Percentiles rank a stretch among this genome's conserved stretches.
Evolutionary conservation across 805 yeast species (phyloP).

Genomic region (Kuraishia ogatae): DNA sequence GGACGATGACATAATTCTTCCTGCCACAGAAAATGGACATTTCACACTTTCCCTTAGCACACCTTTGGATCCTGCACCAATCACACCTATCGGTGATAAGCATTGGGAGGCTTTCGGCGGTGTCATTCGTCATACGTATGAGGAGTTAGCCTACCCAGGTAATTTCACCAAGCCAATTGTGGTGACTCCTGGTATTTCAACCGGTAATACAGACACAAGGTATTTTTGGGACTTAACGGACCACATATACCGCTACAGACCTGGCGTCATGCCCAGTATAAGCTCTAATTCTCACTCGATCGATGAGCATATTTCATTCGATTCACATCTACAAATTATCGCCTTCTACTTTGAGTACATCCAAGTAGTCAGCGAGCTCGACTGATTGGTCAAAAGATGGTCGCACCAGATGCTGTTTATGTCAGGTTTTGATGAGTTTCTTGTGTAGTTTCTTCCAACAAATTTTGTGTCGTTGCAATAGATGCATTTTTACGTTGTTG

Average conservation of each 20-base stretch:
- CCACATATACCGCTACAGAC: slow-evolving; percentile 48
- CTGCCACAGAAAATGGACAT: slow-evolving; percentile 29
- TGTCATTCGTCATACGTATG: slow-evolving; percentile 30
- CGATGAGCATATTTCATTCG: slow-evolving; percentile 6
- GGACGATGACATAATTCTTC: slow-evolving; percentile 15
- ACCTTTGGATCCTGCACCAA: slow-evolving; percentile 25
- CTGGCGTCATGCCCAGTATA: slow-evolving; percentile 12
- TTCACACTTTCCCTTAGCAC: slow-evolving; percentile 21
- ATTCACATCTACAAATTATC: slow-evolving; percentile 6
- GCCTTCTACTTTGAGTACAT: slow-evolving; percentile 3
- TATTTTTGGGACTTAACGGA: slow-evolving; percentile 50
- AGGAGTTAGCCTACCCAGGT: slow-evolving; percentile 30
- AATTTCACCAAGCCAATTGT: slow-evolving; percentile 38
- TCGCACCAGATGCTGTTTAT: too few relatives aligned
- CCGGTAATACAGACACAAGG: slow-evolving; percentile 61
- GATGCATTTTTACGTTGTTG: too few relatives aligned
- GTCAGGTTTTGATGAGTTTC: neutral
- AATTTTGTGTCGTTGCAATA: too few relatives aligned
- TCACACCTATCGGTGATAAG: slow-evolving; percentile 20
- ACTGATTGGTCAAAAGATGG: neutral
- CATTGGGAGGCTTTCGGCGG: slow-evolving; percentile 33
- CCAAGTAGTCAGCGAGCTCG: neutral
- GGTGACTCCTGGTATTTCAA: slow-evolving; percentile 48
- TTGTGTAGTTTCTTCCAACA: too few relatives aligned
- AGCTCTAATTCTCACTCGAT: slow-evolving; percentile 6